Base-by-base conservation (phyloP, 2,329 filamentous ascomycete species). In the Botryotinia globosa region DNA sequence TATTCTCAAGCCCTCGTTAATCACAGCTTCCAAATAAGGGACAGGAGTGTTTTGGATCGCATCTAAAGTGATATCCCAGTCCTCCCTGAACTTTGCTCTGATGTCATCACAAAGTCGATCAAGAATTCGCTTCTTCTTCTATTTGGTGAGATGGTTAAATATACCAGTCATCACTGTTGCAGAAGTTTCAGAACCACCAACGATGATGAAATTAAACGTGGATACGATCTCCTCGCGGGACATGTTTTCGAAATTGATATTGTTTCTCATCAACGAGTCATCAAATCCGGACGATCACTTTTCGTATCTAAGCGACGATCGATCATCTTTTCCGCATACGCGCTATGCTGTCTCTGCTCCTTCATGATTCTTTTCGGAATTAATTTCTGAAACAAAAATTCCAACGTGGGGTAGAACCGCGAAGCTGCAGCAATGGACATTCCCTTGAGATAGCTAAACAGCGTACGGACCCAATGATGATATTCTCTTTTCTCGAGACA, bases 61-160 rank as follows among this genome's bases (percentile, higher is more conserved):
- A n/a, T 77, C 81, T 5, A 48, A 48, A 20, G 54, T 48, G 63
- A 86, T 85, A 1, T 85, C 83, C 0, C 80, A 78, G 42, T 82
- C 79, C 0, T 64, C 74, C 0, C 71, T 70, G 71, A 85, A 86
- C 0, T 79, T 54, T 0, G 77, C 75, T 0, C 84, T 83, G 0
- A 86, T 78, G 76, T 87, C 85, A 0, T 79, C 29, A 1, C 75
- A 77, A 22, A 85, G 59, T 48, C 76, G 81, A 74, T 78, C 59
- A 7, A 82, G 74, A 1, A 73, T 75, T 0, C 76, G 71, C 0
- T 81, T 82, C 45, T 83, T 81, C 7, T 70, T 79, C 18, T 44
- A 22, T 32, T 45, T 59, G 1, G 77, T 71, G 4, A 84, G 77
- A 29, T 72, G 62, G 29, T 68, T 75, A 3, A 69, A 70, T 16